Evolutionary conservation across 305 asterid species (phyloP).

Genomic region (Petunia hybrid): DNA sequence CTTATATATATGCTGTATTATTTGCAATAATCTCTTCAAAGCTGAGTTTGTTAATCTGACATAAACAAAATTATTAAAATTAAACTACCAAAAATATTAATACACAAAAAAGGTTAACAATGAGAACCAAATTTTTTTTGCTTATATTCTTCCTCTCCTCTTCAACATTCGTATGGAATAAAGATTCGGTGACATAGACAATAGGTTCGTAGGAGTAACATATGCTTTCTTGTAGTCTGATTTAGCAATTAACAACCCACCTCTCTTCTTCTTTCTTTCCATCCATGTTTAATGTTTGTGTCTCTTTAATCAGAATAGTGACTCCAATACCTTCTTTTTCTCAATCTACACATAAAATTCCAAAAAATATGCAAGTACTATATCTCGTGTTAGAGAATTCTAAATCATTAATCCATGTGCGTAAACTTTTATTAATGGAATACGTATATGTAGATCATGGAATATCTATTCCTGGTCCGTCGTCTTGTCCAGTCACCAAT

Average conservation of each 20-base stretch:
- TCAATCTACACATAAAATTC: constrained; percentile 62
- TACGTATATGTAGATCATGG: no score
- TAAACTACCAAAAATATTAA: no score
- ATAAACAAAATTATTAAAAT: no score
- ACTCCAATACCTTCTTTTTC: constrained; percentile 89
- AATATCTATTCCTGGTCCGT: no score
- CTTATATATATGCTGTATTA: no score
- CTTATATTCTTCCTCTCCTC: constrained; percentile 60
- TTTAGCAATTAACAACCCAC: constrained; percentile 72
- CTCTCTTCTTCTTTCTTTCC: constrained; percentile 81
- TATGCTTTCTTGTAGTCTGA: constrained; percentile 96
- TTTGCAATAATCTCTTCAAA: no score
- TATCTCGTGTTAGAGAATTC: neutral
- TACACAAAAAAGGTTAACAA: no score
- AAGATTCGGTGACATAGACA: constrained; percentile 66
- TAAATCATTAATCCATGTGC: neutral
- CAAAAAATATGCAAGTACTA: neutral
- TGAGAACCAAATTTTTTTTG: constrained; percentile 39
- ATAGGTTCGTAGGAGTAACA: constrained; percentile 71
- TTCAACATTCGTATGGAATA: constrained; percentile 69
- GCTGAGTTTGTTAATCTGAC: no score
- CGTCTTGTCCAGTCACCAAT: no score
- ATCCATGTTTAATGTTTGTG: constrained; percentile 85
- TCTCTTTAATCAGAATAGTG: constrained; percentile 85
- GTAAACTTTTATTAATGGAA: no score